Percentiles rank a stretch among this genome's conserved stretches.
Conservation (phyloP, 2,329 filamentous ascomycete genomes). For the Hirsutella thompsonii region DNA sequence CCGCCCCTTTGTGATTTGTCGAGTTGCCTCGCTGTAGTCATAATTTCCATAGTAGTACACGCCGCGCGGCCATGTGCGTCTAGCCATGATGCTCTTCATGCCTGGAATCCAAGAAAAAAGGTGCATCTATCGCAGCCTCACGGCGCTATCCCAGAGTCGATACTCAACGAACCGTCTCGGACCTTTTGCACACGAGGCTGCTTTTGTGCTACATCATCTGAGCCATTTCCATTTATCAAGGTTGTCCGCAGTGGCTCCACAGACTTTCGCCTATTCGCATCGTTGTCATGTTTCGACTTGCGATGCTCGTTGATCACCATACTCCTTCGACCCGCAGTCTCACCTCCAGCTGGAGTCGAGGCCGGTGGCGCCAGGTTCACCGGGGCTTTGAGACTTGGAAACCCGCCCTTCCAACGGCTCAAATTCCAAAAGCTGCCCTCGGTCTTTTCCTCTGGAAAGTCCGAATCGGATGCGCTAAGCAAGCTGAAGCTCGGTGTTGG, state of each 20-base stretch:
- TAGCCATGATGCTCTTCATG: too few species aligned
- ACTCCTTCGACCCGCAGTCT: conserved; percentile 15
- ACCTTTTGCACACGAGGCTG: too few species aligned
- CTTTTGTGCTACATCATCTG: conserved; percentile 5
- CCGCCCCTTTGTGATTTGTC: too few species aligned
- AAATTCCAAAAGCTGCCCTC: conserved; percentile 43
- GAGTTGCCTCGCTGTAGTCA: too few species aligned
- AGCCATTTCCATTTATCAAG: conserved; percentile 9
- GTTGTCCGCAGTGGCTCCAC: conserved; percentile 11
- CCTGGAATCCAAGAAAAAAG: too few species aligned
- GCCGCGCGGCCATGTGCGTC: too few species aligned
- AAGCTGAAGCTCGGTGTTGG: conserved; percentile 45
- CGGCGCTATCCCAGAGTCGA: too few species aligned
- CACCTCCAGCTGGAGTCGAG: conserved; percentile 18
- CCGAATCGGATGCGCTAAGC: conserved; percentile 18
- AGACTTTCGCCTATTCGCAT: conserved; percentile 16
- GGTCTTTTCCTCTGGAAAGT: conserved; percentile 27
- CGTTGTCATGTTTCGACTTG: conserved; percentile 12
- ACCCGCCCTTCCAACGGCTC: conserved; percentile 34
- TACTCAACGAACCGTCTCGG: too few species aligned
- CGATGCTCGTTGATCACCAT: conserved; percentile 15
- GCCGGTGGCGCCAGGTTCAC: conserved; percentile 11
- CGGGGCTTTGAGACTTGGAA: conserved; percentile 21
- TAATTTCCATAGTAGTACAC: too few species aligned
- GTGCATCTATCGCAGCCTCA: too few species aligned